Evolutionary conservation across 768 basidiomycete species (phyloP).

Genomic region (Boletus fagicola): DNA sequence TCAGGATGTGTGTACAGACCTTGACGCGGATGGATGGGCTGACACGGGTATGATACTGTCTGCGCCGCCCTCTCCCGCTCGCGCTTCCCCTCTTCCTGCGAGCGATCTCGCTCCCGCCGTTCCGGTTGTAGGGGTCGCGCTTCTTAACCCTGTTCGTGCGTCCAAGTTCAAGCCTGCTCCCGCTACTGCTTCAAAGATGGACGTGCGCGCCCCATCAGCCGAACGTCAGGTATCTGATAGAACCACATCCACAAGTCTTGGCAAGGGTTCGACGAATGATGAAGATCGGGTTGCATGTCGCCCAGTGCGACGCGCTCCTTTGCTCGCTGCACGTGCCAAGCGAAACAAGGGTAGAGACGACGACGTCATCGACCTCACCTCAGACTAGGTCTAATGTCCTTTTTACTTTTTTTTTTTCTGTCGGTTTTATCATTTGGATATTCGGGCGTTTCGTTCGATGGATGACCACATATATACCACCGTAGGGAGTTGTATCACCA

Average conservation of each 20-base stretch:
- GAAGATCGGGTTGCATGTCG: neutral
- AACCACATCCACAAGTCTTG: neutral
- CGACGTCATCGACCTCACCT: conserved; percentile 43
- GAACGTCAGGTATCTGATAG: neutral
- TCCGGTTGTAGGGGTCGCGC: neutral
- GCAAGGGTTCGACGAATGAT: neutral
- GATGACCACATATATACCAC: neutral
- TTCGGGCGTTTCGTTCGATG: neutral
- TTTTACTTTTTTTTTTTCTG: neutral
- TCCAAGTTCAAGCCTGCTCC: conserved; percentile 23
- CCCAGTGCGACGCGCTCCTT: conserved; percentile 7
- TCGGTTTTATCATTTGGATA: neutral
- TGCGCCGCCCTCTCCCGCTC: conserved; percentile 19
- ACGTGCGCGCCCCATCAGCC: neutral
- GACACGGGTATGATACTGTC: conserved; percentile 29
- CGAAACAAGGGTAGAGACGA: conserved; percentile 13
- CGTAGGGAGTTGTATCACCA: neutral
- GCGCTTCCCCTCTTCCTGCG: neutral
- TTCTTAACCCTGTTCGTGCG: conserved; percentile 1
- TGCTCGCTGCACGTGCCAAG: conserved; percentile 26
- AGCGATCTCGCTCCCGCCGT: neutral
- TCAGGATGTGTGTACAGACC: neutral
- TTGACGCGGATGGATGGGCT: conserved; percentile 11
- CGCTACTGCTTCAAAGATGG: neutral
- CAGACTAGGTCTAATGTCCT: conserved; percentile 8